A percentile compares a stretch with the other conserved stretches of the same genome.
Evolutionary conservation across 2,329 filamentous ascomycete species (phyloP).

Genomic region (Aspergillus aculeatinus): DNA sequence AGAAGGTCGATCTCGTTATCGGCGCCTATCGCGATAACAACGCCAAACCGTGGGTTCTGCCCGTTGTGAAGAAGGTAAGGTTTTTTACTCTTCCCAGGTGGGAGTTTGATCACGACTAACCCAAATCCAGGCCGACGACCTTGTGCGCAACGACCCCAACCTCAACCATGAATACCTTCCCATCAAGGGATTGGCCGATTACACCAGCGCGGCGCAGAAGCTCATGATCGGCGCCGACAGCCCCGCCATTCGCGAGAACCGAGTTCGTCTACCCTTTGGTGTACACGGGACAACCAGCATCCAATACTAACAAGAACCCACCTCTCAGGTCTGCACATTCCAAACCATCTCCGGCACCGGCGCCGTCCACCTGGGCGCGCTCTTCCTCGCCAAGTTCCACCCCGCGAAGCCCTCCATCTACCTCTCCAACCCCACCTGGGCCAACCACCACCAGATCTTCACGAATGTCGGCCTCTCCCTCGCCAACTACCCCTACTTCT

Average conservation of each 20-base stretch:
- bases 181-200: constrained; percentile 81
- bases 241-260: constrained; percentile 79
- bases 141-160: constrained; percentile 81
- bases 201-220: constrained; percentile 87
- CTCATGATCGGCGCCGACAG: constrained; percentile 79
- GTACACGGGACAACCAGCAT: neutral
- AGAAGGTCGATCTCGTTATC: constrained; percentile 93
- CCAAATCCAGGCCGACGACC: constrained; percentile 73
- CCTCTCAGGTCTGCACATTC: constrained; percentile 62
- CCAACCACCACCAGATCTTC: constrained; percentile 99
- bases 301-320: constrained; percentile 3
- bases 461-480: constrained; percentile 78
- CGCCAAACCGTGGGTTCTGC: constrained; percentile 95
- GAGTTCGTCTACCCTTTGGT: constrained; percentile 48
- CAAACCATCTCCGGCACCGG: constrained; percentile 98
- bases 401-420: constrained; percentile 68
- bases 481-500: constrained; percentile 91
- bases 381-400: constrained; percentile 95
- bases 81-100: neutral
- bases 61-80: constrained; percentile 87
- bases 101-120: constrained; percentile 1
- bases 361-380: constrained; percentile 85
- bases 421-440: constrained; percentile 94
- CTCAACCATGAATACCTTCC: constrained; percentile 98
- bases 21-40: constrained; percentile 94